These are phyloP conservation scores for Cordyceps fumosorosea DNA, from an alignment of 2,329 filamentous ascomycete genomes.

Conservation along the genomic window DNA sequence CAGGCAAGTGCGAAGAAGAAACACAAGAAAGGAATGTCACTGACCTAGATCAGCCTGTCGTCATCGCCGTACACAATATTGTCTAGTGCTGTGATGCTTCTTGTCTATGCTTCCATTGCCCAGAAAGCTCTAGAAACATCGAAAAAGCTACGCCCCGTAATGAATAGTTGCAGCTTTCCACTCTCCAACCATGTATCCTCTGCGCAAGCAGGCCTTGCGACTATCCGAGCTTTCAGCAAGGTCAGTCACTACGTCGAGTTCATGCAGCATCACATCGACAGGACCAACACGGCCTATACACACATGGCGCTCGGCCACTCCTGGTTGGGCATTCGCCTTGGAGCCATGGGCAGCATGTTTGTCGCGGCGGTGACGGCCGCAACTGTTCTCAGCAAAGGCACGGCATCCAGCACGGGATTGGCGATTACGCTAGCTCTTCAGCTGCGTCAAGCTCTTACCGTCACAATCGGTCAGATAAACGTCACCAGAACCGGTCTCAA, in stretches of 20 bases:
- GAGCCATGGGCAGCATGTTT: slow-evolving; percentile 6
- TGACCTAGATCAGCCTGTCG: not conserved
- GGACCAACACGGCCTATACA: not conserved
- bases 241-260: not conserved
- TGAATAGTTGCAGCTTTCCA: not conserved
- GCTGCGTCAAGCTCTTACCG: not conserved
- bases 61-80: slow-evolving; percentile 1
- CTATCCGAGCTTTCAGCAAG: slow-evolving; percentile 14
- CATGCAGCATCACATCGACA: slow-evolving; percentile 9
- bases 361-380: not conserved
- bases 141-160: not conserved
- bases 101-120: not conserved
- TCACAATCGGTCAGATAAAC: slow-evolving; percentile 3
- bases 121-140: not conserved
- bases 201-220: not conserved
- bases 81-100: not conserved
- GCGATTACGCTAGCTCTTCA: slow-evolving; percentile 10
- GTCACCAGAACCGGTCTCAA: slow-evolving; percentile 7
- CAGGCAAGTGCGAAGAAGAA: not conserved
- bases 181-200: too few relatives aligned
- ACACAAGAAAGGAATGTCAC: not conserved
- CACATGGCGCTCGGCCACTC: slow-evolving; percentile 3
- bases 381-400: not conserved
- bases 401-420: slow-evolving; percentile 3
- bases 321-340: slow-evolving; percentile 9